Conservation (phyloP, 108 stramenopile genomes). For the Cyclotella cryptica region DNA sequence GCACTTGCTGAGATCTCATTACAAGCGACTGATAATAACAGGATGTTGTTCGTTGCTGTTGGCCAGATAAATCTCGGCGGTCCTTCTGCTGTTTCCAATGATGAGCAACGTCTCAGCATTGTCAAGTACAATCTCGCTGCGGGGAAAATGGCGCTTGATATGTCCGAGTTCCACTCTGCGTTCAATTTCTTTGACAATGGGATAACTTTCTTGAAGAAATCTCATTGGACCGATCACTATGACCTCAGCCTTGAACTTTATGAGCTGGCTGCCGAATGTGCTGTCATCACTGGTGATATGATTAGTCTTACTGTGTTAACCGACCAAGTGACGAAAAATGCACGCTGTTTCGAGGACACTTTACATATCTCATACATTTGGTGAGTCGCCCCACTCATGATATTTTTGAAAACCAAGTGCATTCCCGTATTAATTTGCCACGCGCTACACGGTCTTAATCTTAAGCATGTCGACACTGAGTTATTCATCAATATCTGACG, state of each 20-base stretch:
- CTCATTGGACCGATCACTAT: constrained; percentile 26
- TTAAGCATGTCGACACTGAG: neutral
- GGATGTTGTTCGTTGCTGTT: constrained; percentile 12
- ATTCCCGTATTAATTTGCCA: too few species aligned
- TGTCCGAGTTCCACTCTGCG: constrained; percentile 22
- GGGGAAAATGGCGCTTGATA: constrained; percentile 24
- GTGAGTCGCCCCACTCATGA: too few species aligned
- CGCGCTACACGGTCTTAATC: too few species aligned
- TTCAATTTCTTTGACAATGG: constrained; percentile 19
- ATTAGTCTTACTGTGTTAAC: neutral
- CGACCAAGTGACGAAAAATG: constrained; percentile 12
- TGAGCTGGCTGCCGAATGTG: constrained; percentile 21
- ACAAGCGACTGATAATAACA: neutral
- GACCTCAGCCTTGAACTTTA: constrained; percentile 33
- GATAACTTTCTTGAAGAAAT: constrained; percentile 10
- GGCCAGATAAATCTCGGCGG: constrained; percentile 18
- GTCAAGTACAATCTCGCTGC: constrained; percentile 18
- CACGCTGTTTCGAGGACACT: constrained; percentile 21
- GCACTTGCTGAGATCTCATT: neutral
- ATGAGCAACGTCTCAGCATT: neutral
- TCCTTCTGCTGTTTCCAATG: constrained; percentile 2
- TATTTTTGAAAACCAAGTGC: too few species aligned
- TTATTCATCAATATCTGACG: constrained; percentile 1
- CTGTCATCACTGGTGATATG: constrained; percentile 7
- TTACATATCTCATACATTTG: neutral